Conservation (phyloP, 768 basidiomycete genomes). For the Auricularia cornea region DNA sequence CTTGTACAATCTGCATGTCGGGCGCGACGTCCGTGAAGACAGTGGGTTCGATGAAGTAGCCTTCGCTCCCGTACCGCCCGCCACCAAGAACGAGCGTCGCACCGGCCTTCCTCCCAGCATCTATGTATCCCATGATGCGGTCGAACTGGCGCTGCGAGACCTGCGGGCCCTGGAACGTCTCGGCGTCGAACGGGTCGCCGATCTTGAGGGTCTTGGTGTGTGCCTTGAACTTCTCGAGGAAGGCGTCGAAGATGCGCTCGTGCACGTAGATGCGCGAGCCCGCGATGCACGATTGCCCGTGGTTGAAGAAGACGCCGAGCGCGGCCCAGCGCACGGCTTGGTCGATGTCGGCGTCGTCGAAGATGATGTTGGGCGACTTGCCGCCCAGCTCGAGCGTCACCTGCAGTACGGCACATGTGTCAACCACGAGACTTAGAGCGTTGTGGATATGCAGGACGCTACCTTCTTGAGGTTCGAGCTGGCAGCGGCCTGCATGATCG, state of each 20-base stretch:
- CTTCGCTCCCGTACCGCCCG: conserved; percentile 61
- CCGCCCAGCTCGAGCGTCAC: conserved; percentile 94
- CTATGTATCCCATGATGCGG: conserved; percentile 81
- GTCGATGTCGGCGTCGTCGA: conserved; percentile 85
- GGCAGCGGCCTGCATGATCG: too few species aligned
- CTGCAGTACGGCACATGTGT: too few species aligned
- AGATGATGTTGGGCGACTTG: too few species aligned
- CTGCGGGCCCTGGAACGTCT: conserved; percentile 73
- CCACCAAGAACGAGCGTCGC: conserved; percentile 78
- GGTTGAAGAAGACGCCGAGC: conserved; percentile 2
- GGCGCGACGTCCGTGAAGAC: conserved; percentile 76
- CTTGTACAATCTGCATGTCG: conserved; percentile 77
- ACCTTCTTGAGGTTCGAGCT: too few species aligned
- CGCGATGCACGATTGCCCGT: conserved; percentile 83
- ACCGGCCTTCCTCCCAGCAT: conserved; percentile 77
- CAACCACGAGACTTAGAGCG: too few species aligned
- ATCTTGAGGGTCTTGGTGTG: conserved; percentile 61
- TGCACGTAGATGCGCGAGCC: conserved; percentile 89
- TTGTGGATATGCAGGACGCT: too few species aligned
- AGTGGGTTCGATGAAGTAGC: conserved; percentile 69
- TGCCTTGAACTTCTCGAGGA: conserved; percentile 53
- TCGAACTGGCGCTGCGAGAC: conserved; percentile 80
- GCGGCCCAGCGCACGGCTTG: conserved; percentile 42
- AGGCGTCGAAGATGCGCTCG: conserved; percentile 78
- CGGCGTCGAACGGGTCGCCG: conserved; percentile 66